A percentile compares a stretch with the other conserved stretches of the same genome.
These are phyloP conservation scores for Prunus yedoensis DNA, from an alignment of 331 rosid genomes.

Conservation along the genomic window DNA sequence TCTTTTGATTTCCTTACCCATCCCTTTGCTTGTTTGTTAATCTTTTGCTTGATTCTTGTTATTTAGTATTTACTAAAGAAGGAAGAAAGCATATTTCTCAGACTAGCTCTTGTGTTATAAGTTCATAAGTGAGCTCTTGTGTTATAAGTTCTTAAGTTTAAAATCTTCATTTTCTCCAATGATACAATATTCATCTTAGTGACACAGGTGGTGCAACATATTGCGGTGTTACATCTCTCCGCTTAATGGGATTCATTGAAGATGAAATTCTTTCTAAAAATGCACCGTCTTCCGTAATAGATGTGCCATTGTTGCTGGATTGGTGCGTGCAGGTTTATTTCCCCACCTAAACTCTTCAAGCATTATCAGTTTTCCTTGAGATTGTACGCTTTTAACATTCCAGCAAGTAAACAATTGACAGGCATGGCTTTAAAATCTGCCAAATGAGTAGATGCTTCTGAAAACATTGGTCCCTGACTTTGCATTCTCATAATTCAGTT, in stretches of 20 bases:
- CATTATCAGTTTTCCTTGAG: not conserved
- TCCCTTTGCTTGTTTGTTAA: not conserved
- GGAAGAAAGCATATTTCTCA: not conserved
- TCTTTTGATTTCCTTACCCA: not conserved
- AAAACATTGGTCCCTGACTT: slow-evolving; percentile 15
- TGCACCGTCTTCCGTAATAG: slow-evolving; percentile 45
- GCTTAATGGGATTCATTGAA: slow-evolving; percentile 81
- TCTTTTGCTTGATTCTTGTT: not conserved
- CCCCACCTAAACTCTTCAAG: slow-evolving; percentile 13
- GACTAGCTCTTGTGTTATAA: not conserved
- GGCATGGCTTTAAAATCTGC: not conserved
- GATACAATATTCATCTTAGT: slow-evolving; percentile 49
- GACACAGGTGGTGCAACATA: slow-evolving; percentile 92
- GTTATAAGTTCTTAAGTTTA: slow-evolving; percentile 1
- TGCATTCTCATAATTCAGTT: not conserved
- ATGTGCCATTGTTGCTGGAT: slow-evolving; percentile 68
- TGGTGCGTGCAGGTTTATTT: slow-evolving; percentile 84
- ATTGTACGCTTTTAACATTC: slow-evolving; percentile 10
- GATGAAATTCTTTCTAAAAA: slow-evolving; percentile 56
- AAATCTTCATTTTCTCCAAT: slow-evolving; percentile 22
- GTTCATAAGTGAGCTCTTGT: not conserved
- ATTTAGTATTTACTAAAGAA: not conserved
- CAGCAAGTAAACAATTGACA: not conserved
- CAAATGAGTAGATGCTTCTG: slow-evolving; percentile 11
- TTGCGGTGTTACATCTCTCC: slow-evolving; percentile 86